phyloP scores from a whole-genome alignment of 192 early-diverging fungal genomes.

The Linnemannia hyalina region DNA sequence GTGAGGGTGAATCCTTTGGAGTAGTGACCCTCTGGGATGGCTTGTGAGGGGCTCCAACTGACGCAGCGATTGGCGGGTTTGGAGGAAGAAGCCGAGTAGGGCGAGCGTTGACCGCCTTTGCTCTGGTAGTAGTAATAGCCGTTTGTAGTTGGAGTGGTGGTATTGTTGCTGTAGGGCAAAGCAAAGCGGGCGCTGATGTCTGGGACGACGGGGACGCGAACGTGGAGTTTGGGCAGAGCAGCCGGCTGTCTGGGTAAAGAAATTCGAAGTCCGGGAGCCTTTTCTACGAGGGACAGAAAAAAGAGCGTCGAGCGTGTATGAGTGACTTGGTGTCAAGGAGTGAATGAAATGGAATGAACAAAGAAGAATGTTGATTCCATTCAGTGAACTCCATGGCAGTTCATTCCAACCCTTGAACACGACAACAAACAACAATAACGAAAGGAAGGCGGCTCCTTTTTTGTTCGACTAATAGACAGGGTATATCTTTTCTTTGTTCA shows the following conservation, averaged over 20 bases:
- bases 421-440: not conserved
- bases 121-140: not conserved
- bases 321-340: not conserved
- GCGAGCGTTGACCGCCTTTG: not conserved
- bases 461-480: not conserved
- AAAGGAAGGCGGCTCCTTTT: not conserved
- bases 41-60: conserved; percentile 51
- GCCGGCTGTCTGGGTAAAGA: conserved; percentile 30
- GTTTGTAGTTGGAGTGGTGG: not conserved
- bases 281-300: not conserved
- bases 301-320: not conserved
- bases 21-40: conserved; percentile 46
- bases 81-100: not conserved
- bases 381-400: not conserved
- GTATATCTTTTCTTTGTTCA: conserved; percentile 8
- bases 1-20: conserved; percentile 57
- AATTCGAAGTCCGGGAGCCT: conserved; percentile 8
- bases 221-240: conserved; percentile 27
- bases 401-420: not conserved
- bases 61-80: conserved; percentile 15
- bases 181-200: conserved; percentile 17
- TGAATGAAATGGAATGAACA: not conserved
- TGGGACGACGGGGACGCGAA: conserved; percentile 18
- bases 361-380: conserved; percentile 2
- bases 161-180: not conserved